phyloP scores from a whole-genome alignment of 352 stramenopile genomes.

The Phytophthora palmivora region DNA sequence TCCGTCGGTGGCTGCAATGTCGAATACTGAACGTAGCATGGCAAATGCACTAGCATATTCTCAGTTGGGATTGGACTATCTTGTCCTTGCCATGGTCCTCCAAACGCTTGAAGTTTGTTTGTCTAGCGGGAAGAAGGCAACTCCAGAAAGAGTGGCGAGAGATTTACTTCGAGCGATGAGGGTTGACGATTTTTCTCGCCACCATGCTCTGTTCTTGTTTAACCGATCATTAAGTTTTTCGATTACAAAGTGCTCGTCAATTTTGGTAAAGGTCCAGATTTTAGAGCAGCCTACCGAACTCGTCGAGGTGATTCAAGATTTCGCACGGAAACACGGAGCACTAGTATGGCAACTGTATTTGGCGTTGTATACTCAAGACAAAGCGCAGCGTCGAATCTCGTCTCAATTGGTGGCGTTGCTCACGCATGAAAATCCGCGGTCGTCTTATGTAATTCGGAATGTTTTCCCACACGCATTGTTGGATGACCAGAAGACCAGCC shows the following conservation, averaged over 20 bases:
- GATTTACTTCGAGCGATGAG: constrained; percentile 86
- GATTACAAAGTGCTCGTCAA: constrained; percentile 86
- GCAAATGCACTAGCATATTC: constrained; percentile 83
- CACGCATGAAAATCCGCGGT: constrained; percentile 87
- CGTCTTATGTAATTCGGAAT: constrained; percentile 84
- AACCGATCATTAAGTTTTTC: constrained; percentile 89
- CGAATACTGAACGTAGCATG: constrained; percentile 76
- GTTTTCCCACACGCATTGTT: constrained; percentile 85
- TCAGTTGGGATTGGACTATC: constrained; percentile 81
- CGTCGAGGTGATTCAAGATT: constrained; percentile 88
- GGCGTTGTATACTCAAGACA: constrained; percentile 82
- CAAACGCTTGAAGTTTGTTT: constrained; percentile 88
- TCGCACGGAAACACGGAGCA: constrained; percentile 82
- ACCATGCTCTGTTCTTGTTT: constrained; percentile 86
- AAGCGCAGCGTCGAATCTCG: constrained; percentile 85
- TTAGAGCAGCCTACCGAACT: constrained; percentile 87
- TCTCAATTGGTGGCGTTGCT: constrained; percentile 86
- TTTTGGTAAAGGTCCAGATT: constrained; percentile 89
- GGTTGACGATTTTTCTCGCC: constrained; percentile 87
- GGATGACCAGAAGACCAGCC: constrained; percentile 74
- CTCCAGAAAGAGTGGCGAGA: constrained; percentile 73
- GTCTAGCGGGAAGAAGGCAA: constrained; percentile 87
- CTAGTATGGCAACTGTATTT: constrained; percentile 89
- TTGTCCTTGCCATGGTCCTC: constrained; percentile 79
- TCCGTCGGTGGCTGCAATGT: constrained; percentile 41